These are phyloP conservation scores for Leccinum pellstonianum DNA, from an alignment of 768 basidiomycete species.

Conservation along the genomic window DNA sequence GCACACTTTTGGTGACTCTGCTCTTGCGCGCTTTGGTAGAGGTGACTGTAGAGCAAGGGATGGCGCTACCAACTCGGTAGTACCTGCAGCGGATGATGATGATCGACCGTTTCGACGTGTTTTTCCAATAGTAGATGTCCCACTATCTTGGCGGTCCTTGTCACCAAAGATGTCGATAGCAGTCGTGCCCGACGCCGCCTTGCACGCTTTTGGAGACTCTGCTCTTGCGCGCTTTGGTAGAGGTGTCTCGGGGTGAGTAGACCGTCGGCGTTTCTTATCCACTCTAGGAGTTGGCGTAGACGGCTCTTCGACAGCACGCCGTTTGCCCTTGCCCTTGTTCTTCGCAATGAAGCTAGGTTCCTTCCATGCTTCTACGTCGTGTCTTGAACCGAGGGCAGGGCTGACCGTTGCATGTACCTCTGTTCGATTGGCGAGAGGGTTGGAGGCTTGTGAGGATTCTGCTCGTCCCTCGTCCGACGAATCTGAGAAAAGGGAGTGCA, in stretches of 20 bases:
- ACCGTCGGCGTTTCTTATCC: constrained; percentile 19
- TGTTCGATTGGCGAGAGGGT: background rate
- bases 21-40: background rate
- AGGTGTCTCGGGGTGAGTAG: constrained; percentile 8
- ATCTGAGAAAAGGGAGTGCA: constrained; percentile 31
- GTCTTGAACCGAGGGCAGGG: constrained; percentile 7
- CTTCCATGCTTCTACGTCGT: constrained; percentile 32
- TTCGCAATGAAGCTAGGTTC: constrained; percentile 32
- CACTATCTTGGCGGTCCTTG: background rate
- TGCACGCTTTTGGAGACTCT: background rate
- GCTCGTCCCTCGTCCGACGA: constrained; percentile 1
- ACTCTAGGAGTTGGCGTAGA: background rate
- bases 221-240: constrained; percentile 16
- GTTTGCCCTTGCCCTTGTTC: constrained; percentile 22
- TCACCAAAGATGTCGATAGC: background rate
- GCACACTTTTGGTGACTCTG: no score
- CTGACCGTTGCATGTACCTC: background rate
- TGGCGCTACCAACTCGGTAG: background rate
- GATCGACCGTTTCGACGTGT: background rate
- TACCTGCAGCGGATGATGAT: background rate
- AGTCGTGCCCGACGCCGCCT: background rate
- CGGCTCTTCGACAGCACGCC: constrained; percentile 5
- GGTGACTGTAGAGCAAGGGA: background rate
- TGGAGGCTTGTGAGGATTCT: background rate
- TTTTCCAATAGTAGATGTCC: background rate